phyloP scores from a whole-genome alignment of 768 basidiomycete genomes.

The Steccherinum ochraceum region DNA sequence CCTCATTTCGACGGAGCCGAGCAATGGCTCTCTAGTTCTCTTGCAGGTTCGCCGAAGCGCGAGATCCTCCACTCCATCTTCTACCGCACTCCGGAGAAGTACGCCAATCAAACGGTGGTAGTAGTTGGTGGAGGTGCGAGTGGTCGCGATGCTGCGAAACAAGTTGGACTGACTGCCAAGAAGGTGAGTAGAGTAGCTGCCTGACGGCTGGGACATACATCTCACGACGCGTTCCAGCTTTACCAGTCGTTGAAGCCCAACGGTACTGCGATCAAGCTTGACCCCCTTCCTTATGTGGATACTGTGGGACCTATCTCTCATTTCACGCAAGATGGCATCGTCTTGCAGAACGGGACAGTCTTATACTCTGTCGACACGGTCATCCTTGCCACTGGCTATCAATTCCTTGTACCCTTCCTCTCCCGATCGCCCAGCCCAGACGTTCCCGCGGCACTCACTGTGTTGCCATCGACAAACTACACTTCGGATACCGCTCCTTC shows the following conservation, averaged over 20 bases:
- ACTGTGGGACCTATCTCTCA: constrained; percentile 36
- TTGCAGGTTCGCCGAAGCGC: constrained; percentile 19
- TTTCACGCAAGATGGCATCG: constrained; percentile 37
- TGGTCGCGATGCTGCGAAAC: constrained; percentile 41
- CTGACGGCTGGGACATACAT: not conserved
- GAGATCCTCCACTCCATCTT: constrained; percentile 47
- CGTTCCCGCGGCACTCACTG: constrained; percentile 14
- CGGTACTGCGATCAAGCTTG: not conserved
- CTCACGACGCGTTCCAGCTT: no score
- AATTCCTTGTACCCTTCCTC: constrained; percentile 45
- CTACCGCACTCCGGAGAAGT: constrained; percentile 42
- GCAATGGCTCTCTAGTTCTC: constrained; percentile 35
- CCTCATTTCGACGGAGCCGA: constrained; percentile 42
- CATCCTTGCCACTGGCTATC: constrained; percentile 51
- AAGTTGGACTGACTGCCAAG: constrained; percentile 29
- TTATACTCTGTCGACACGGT: constrained; percentile 37
- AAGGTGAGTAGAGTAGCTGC: constrained; percentile 32
- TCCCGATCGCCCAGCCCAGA: constrained; percentile 9
- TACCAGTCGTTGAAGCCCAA: constrained; percentile 28
- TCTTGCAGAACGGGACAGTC: constrained; percentile 41
- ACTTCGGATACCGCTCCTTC: constrained; percentile 18
- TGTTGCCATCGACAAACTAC: constrained; percentile 3
- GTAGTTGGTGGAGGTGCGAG: constrained; percentile 43
- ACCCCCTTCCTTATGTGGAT: constrained; percentile 18
- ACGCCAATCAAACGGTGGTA: constrained; percentile 36